These are phyloP conservation scores for Candida mattraensis DNA, from an alignment of 805 yeast genomes.

Conservation along the genomic window DNA sequence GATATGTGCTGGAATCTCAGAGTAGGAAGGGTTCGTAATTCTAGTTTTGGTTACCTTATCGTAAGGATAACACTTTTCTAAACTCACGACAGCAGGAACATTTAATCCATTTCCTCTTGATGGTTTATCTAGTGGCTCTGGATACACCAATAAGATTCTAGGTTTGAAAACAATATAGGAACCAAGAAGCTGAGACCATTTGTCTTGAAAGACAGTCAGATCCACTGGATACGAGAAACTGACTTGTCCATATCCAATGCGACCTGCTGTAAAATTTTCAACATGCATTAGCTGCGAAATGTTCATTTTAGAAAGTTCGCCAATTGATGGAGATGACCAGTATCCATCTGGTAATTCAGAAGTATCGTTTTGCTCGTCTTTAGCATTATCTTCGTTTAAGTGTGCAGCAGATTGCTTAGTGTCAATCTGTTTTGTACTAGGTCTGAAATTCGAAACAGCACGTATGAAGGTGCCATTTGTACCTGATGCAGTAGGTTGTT, in stretches of 20 bases:
- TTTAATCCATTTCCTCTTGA: constrained; percentile 67
- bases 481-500: neutral
- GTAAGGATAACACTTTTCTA: constrained; percentile 60
- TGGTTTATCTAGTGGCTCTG: constrained; percentile 54
- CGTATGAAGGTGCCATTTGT: constrained; percentile 5
- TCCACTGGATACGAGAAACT: constrained; percentile 71
- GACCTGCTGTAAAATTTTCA: constrained; percentile 66
- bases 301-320: constrained; percentile 44
- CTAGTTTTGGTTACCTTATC: constrained; percentile 26
- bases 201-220: constrained; percentile 48
- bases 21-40: constrained; percentile 34
- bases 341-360: constrained; percentile 41
- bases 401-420: neutral
- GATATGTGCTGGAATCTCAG: constrained; percentile 48
- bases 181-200: constrained; percentile 41
- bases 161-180: constrained; percentile 46
- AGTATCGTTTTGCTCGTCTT: neutral
- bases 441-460: constrained; percentile 14
- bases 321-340: constrained; percentile 71
- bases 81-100: constrained; percentile 71
- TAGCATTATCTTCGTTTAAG: neutral
- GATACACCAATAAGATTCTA: constrained; percentile 60
- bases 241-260: constrained; percentile 66
- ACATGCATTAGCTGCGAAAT: constrained; percentile 51
- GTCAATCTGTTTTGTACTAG: constrained; percentile 2